phyloP scores from a whole-genome alignment of 2,329 filamentous ascomycete species.

The Podosphaera xanthii region DNA sequence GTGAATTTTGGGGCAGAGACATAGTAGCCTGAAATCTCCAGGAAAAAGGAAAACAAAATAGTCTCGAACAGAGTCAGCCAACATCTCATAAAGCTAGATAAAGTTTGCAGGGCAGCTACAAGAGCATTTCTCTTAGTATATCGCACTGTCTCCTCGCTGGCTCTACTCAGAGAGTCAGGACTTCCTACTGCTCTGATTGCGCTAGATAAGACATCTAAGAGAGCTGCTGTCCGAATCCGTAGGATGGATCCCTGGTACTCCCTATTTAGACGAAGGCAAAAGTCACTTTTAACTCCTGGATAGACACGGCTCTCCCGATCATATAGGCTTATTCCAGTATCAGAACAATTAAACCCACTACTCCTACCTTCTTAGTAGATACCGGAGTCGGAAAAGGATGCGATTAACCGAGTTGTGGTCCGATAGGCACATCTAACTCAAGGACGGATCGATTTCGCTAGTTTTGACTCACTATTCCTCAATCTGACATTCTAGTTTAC shows the following conservation, averaged over 20 bases:
- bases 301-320: background rate
- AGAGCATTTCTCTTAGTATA: background rate
- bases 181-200: background rate
- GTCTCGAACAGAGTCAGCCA: background rate
- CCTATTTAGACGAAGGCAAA: background rate
- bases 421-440: too few relatives aligned
- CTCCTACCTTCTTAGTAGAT: too few relatives aligned
- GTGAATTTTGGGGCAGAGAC: too few relatives aligned
- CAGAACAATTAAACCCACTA: background rate
- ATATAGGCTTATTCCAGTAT: background rate
- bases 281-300: background rate
- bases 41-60: background rate
- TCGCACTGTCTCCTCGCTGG: background rate
- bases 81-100: background rate
- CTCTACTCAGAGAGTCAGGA: background rate
- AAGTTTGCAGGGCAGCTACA: background rate
- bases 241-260: background rate
- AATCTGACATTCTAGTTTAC: too few relatives aligned
- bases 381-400: too few relatives aligned
- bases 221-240: background rate
- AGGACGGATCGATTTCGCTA: too few relatives aligned
- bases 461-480: too few relatives aligned
- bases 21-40: too few relatives aligned
- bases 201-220: background rate
- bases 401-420: too few relatives aligned